Base-by-base conservation (phyloP, 495 filamentous ascomycete genomes). In the Trichoderma virens region DNA sequence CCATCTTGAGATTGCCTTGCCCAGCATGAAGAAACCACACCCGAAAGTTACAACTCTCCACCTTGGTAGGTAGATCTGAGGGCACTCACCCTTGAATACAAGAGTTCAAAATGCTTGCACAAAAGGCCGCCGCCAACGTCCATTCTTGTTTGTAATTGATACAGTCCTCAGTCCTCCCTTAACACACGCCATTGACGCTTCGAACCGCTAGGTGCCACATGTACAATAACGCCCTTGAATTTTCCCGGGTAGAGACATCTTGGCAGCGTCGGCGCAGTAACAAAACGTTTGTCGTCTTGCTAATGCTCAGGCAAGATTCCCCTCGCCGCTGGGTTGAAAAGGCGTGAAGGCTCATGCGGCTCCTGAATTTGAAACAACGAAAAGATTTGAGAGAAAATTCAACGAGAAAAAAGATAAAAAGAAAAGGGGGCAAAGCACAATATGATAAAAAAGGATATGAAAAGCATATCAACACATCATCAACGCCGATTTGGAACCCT, bases 51-150 rank as follows among this genome's bases (percentile, higher is more conserved):
- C 9, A 56, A 30, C 23, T 16, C 27, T 56, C 51, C 16, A 56
- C 51, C 51, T 28, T n/a, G n/a, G 25, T 28, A 28, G 25, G 14
- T 56, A 56, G 51, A 51, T 51, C 45, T 51, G 45, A 51, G 51
- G 28, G 51, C 23, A 30, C 51, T 56, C 51, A 8, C n/a, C 23
- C 20, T 56, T n/a, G 51, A 20, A 18, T 30, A 30, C 51, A 56
- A 56, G 51, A 28, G 51, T 30, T 30, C 23, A 16, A 56, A 56
- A 56, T 56, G 25, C 25, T 30, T 14, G 51, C 51, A 56, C 51
- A 56, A 56, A 56, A 56, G 51, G 51, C 51, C 51, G 51, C 51
- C 51, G 27, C 25, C 51, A 56, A 56, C 51, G 16, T 56, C 51
- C 51, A 56, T 56, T 56, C 51, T 56, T 27, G 51, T 30, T 35